phyloP scores from a whole-genome alignment of 75 land plant genomes.

The Adiantum capillusveneris region DNA sequence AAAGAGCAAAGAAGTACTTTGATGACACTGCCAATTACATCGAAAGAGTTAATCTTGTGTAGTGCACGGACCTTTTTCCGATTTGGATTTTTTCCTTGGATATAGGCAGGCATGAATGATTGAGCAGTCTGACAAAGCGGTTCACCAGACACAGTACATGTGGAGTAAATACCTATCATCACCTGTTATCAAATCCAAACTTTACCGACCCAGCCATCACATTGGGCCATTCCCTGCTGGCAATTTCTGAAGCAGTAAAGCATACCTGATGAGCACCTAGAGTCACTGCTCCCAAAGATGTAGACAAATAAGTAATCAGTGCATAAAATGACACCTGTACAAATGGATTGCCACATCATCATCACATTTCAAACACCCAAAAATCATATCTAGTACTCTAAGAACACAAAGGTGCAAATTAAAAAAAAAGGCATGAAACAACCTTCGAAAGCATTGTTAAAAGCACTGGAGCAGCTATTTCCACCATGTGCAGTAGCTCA shows the following conservation, averaged over 20 bases:
- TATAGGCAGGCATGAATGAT: slow-evolving; percentile 87
- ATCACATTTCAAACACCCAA: too few relatives aligned
- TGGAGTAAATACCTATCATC: slow-evolving; percentile 71
- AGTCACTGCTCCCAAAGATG: slow-evolving; percentile 66
- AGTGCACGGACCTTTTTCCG: slow-evolving; percentile 64
- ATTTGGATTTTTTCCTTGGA: slow-evolving; percentile 66
- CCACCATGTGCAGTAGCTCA: slow-evolving; percentile 58
- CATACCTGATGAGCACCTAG: slow-evolving; percentile 90
- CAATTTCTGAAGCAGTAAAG: too few relatives aligned
- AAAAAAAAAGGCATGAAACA: background rate
- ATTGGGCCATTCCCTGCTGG: too few relatives aligned
- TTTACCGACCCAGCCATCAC: too few relatives aligned
- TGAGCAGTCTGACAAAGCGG: slow-evolving; percentile 96
- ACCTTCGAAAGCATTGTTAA: slow-evolving; percentile 86
- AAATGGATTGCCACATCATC: background rate
- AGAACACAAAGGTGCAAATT: too few relatives aligned
- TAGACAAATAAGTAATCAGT: slow-evolving; percentile 63
- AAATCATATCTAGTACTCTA: too few relatives aligned
- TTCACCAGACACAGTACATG: slow-evolving; percentile 88
- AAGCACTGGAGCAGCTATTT: slow-evolving; percentile 78
- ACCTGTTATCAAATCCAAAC: too few relatives aligned
- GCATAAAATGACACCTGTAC: slow-evolving; percentile 74
- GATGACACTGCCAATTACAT: too few relatives aligned
- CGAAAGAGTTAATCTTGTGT: too few relatives aligned
- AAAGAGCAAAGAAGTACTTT: background rate